Percentiles rank a stretch among this genome's conserved stretches.
Conservation (phyloP, 2,329 filamentous ascomycete species). For the Paradendryphiella salina region DNA sequence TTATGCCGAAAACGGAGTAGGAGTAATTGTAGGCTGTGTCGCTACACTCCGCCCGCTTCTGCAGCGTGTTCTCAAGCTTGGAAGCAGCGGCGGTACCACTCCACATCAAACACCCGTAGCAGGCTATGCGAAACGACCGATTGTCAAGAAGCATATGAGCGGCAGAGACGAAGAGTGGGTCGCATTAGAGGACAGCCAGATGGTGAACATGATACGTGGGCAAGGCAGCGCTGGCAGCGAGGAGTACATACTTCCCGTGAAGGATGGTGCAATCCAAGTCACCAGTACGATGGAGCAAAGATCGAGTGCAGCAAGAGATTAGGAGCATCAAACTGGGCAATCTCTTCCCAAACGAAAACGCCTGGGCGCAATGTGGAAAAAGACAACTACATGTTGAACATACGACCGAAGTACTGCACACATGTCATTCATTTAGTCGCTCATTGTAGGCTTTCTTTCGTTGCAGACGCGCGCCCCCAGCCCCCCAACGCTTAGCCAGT, state of each 20-base stretch:
- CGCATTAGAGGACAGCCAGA: conserved; percentile 6
- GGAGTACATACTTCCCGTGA: conserved; percentile 5
- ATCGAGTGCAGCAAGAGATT: conserved; percentile 1
- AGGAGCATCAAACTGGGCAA: background rate
- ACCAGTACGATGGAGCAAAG: conserved; percentile 10
- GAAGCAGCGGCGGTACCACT: conserved; percentile 5
- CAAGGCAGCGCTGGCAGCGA: conserved; percentile 7
- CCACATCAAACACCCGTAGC: conserved; percentile 5
- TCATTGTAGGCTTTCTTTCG: too few species aligned
- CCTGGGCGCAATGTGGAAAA: background rate
- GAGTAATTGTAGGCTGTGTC: conserved; percentile 12
- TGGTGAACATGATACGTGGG: conserved; percentile 8
- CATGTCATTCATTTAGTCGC: background rate
- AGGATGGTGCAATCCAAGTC: conserved; percentile 6
- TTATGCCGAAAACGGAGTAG: conserved; percentile 11
- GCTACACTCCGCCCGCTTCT: conserved; percentile 12
- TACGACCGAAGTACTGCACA: background rate
- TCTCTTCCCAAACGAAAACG: background rate
- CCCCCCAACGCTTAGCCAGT: too few species aligned
- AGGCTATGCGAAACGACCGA: conserved; percentile 7
- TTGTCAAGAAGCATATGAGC: conserved; percentile 9
- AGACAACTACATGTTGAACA: background rate
- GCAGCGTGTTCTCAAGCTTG: conserved; percentile 12
- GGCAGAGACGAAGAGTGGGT: conserved; percentile 13
- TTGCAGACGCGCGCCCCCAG: too few species aligned